These are phyloP conservation scores for Tolypocladium ophioglossoides DNA, from an alignment of 2,329 filamentous ascomycete genomes.

Conservation along the genomic window DNA sequence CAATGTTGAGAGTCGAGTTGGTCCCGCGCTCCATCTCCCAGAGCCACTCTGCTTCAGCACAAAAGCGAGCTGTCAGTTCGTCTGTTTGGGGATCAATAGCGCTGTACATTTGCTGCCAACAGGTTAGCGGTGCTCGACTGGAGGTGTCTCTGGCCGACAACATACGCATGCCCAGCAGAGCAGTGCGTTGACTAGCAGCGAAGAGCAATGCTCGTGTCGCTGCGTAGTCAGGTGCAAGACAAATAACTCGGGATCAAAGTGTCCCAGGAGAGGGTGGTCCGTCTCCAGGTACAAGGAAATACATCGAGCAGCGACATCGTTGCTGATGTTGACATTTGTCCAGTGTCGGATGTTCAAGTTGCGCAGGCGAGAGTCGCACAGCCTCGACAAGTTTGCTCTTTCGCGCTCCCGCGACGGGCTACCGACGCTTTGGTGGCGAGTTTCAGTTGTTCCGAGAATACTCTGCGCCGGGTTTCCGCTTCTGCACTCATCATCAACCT, in stretches of 20 bases:
- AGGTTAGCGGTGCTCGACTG: background rate
- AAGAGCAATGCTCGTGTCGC: slow-evolving; percentile 17
- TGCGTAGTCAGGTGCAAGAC: slow-evolving; percentile 18
- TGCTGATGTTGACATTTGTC: slow-evolving; percentile 19
- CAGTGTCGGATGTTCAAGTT: slow-evolving; percentile 17
- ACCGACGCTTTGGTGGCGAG: too few relatives aligned
- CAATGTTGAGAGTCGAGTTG: slow-evolving; percentile 15
- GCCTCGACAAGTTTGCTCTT: background rate
- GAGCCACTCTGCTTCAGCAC: slow-evolving; percentile 14
- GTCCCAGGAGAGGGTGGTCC: slow-evolving; percentile 25
- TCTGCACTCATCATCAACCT: too few relatives aligned
- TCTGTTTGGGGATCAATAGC: slow-evolving; percentile 15
- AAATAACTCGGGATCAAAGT: slow-evolving; percentile 24
- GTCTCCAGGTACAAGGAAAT: slow-evolving; percentile 24
- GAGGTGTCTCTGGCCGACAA: background rate
- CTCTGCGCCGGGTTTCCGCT: too few relatives aligned
- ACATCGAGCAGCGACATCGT: slow-evolving; percentile 17
- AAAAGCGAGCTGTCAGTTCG: slow-evolving; percentile 10
- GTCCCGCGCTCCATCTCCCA: slow-evolving; percentile 12
- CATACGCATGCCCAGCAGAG: slow-evolving; percentile 24
- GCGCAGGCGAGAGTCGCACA: slow-evolving; percentile 17
- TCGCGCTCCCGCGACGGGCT: background rate
- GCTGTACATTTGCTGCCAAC: slow-evolving; percentile 22
- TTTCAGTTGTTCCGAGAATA: too few relatives aligned
- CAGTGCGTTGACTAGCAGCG: slow-evolving; percentile 22